Evolutionary conservation across 2,329 filamentous ascomycete species (phyloP).

Genomic region (Fusarium concolor): DNA sequence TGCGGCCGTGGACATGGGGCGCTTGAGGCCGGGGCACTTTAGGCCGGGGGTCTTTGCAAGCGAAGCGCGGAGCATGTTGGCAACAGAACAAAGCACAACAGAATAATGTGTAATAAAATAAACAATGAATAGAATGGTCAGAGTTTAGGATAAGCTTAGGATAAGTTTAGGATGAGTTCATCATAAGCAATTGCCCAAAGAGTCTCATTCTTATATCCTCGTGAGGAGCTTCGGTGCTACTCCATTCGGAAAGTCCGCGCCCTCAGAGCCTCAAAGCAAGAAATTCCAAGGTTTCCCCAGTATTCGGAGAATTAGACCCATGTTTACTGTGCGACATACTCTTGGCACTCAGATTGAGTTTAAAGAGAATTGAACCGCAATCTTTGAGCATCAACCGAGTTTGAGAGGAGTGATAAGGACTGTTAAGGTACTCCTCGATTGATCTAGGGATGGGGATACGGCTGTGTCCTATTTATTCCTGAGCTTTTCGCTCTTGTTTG

Average conservation of each 20-base stretch:
- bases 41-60: constrained; percentile 24
- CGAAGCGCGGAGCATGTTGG: constrained; percentile 41
- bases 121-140: no score
- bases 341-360: neutral
- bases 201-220: constrained; percentile 36
- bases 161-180: neutral
- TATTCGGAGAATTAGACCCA: constrained; percentile 6
- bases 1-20: constrained; percentile 35
- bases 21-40: constrained; percentile 24
- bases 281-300: constrained; percentile 6
- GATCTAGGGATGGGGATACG: neutral
- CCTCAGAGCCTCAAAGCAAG: neutral
- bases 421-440: neutral
- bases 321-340: neutral
- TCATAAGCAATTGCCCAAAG: neutral
- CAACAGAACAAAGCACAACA: no score
- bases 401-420: neutral
- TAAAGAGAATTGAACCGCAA: no score
- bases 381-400: neutral
- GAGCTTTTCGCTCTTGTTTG: neutral
- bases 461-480: neutral
- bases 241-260: constrained; percentile 48
- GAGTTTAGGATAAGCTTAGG: neutral
- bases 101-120: neutral
- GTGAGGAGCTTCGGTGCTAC: constrained; percentile 44